Base-by-base conservation (phyloP, 495 filamentous ascomycete genomes). In the Penicillium robsamsonii region DNA sequence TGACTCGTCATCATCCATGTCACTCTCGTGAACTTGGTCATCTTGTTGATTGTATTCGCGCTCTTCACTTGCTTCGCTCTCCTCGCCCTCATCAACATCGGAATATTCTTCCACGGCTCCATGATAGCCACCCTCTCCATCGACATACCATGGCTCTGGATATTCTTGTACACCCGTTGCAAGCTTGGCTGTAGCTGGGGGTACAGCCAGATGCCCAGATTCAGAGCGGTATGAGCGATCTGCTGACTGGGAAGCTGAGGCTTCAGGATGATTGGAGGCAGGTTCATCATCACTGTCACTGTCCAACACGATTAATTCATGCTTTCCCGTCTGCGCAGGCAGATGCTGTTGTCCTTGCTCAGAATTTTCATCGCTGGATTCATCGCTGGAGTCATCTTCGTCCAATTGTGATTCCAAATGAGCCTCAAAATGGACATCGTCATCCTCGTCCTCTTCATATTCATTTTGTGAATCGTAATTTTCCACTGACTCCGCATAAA, bases 271-370 rank as follows among this genome's bases (percentile, higher is more conserved):
- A 24, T 60, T 45, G 15, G 64, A 48, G 24, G 61, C 55, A 38
- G 58, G 51, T 44, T 78, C 76, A 38, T 75, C 72, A 29, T 77
- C 72, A 50, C 71, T 76, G 44, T 78, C 75, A 58, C 73, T 75
- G 42, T 78, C 76, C 24, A 77, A 42, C 6, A 74, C 67, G 53
- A 76, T 78, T 38, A 77, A 62, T 63, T 72, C 77, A 2, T 45
- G 52, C 9, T 63, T 65, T 10, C 53, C 38, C 31, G 38, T 35
- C 10, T 20, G 40, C 3, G 66, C 38, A 18, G 31, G 30, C 31
- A 29, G 49, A 29, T 20, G 46, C 37, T 3, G 40, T n/a, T 3
- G 40, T 18, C 46, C 49, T 27, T 17, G 27, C 12, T 58, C 47
- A 10, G 48, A 49, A 1, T 51, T 54, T n/a, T 59, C 58, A 30